These are phyloP conservation scores for Neurospora sp. DNA, from an alignment of 495 filamentous ascomycete species.

Conservation along the genomic window DNA sequence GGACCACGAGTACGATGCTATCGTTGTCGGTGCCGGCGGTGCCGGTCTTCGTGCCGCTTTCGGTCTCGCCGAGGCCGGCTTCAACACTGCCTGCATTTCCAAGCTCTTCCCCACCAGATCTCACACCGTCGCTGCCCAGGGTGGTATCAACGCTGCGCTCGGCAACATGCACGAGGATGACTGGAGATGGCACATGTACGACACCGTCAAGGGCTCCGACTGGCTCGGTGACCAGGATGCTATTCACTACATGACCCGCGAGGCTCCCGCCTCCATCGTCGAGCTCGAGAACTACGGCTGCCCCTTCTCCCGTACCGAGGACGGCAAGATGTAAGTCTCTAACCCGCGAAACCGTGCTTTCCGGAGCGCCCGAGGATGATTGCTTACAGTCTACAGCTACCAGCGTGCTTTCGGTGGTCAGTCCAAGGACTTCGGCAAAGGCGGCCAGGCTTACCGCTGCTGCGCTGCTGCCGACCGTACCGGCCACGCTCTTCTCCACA, in stretches of 20 bases:
- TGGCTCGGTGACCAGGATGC: conserved; percentile 98
- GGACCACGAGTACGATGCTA: conserved; percentile 61
- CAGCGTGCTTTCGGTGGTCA: conserved; percentile 97
- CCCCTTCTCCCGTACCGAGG: conserved; percentile 94
- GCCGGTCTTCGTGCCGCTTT: conserved; percentile 91
- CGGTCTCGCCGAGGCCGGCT: conserved; percentile 92
- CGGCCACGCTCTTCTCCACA: conserved; percentile 92
- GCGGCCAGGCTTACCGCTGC: conserved; percentile 93
- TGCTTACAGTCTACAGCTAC: conserved; percentile 41
- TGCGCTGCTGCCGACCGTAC: conserved; percentile 92
- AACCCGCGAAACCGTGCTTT: not conserved
- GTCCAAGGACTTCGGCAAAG: conserved; percentile 88
- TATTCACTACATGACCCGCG: conserved; percentile 98
- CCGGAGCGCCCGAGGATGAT: not conserved
- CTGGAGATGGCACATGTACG: conserved; percentile 99
- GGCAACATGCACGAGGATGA: conserved; percentile 86
- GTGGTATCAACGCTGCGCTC: conserved; percentile 91
- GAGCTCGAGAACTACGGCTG: conserved; percentile 97
- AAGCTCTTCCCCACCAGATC: conserved; percentile 94
- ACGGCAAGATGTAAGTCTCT: conserved; percentile 68
- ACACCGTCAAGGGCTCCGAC: conserved; percentile 97
- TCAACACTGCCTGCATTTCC: conserved; percentile 96
- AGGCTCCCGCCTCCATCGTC: conserved; percentile 83
- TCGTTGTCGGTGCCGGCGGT: conserved; percentile 92
- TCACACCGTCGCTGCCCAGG: conserved; percentile 92